Base-by-base conservation (phyloP, 2,329 filamentous ascomycete genomes). In the Penicillium carneum region DNA sequence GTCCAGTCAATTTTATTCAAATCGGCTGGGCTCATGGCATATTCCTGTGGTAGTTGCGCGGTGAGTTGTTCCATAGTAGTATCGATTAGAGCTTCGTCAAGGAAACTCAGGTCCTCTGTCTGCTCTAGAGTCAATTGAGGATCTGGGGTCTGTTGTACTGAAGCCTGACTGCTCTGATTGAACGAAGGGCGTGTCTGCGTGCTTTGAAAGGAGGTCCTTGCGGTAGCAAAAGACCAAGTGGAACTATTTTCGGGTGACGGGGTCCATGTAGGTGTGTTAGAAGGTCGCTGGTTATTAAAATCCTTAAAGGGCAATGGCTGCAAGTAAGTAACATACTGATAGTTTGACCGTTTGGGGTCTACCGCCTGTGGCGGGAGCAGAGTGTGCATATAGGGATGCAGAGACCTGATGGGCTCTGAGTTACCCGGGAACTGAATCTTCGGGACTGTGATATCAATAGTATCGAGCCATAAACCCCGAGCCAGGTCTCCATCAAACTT, bases 311-410 rank as follows among this genome's bases (percentile, higher is more conserved):
- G 57, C 10, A 56, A 46, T 10, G 57, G 57, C 51, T 60, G 57
- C 36, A 60, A 34, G 43, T 56, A 60, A 34, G 43, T 60, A 11
- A 49, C 51, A 23, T 60, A 60, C 23, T 60, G 57, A 31, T 60
- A 60, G 23, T 60, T 60, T 23, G 57, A 56, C 20, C 57, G 43
- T 9, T 11, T 20, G 10, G 5, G 18, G 12, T 56, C 20, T 33
- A 18, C 29, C 6, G 1, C 10, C 57, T 42, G 43, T 29, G 47
- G 29, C 0, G 39, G 6, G n/a, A 51, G 39, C n/a, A 16, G 8
- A 14, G 31, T 34, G 3, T 34, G 4, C 47, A 52, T 20, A n/a
- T 56, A 49, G 23, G 36, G 51, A 31, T 60, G 51, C 11, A 60
- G 12, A 12, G 23, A 42, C n/a, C 38, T 36, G 7, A 60, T 23